Base-by-base conservation (phyloP, 192 early-diverging fungal genomes). In the Podila clonocystis region DNA sequence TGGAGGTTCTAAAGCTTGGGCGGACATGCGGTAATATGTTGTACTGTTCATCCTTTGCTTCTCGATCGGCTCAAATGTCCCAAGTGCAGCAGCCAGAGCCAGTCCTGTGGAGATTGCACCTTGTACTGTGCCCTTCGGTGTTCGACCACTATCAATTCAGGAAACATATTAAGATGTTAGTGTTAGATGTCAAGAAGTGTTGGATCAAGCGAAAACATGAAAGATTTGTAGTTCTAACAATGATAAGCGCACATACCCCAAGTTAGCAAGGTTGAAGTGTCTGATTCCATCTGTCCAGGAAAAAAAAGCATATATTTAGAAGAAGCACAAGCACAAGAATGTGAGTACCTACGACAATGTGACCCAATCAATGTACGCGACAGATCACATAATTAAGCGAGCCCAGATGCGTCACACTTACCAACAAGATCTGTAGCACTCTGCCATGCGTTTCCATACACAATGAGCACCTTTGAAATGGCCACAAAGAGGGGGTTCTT, bases 371-470 rank as follows among this genome's bases (percentile, higher is more conserved):
- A 15, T 50, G 22, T 45, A 45, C 68, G 30, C 49, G n/a, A 8
- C 29, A 20, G 45, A 65, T 12, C 17, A 58, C 17, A 9, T 57
- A 31, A 2, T 12, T 22, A 17, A 49, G 5, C 13, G 31, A 36
- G 20, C 8, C 6, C 48, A 28, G 9, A 62, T 41, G 30, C 31
- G 7, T 63, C 30, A 19, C 11, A 4, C 76, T 60, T 68, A 79
- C 76, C 76, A 30, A 79, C 76, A n/a, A 79, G 70, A 64, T 79
- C 76, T 13, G 58, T 72, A 41, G 76, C 76, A 28, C 76, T 79
- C 41, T 79, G 76, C 76, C 76, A 79, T 50, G 69, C 70, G 50
- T 79, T 79, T 29, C 76, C 76, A 50, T 79, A 79, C 6, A 79
- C 65, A 63, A 79, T 57, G 28, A 79, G 34, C 2, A 79, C 69